Evolutionary conservation across 2,329 filamentous ascomycete genomes (phyloP).

Genomic region (Graphiopsis chlorocephala): DNA sequence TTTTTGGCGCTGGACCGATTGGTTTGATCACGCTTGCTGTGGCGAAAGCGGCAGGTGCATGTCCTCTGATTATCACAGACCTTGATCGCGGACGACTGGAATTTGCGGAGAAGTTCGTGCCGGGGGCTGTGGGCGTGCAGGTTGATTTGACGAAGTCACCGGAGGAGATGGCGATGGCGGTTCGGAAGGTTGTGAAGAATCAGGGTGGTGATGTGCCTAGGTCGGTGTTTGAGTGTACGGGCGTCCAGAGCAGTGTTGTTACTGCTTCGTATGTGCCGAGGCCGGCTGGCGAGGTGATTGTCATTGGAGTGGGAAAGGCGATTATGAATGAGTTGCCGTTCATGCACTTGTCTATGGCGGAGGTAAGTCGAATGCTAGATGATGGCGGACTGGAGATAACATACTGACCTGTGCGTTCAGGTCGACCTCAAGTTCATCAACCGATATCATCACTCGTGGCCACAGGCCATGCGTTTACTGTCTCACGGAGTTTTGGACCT

Average conservation of each 20-base stretch:
- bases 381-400: not conserved
- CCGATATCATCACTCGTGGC: conserved; percentile 68
- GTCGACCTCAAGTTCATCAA: conserved; percentile 68
- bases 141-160: conserved; percentile 24
- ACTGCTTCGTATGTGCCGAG: conserved; percentile 28
- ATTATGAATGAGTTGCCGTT: conserved; percentile 37
- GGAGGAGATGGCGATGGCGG: conserved; percentile 27
- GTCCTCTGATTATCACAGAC: conserved; percentile 78
- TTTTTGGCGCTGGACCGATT: conserved; percentile 64
- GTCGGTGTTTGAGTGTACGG: conserved; percentile 36
- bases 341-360: conserved; percentile 36
- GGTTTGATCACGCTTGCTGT: conserved; percentile 58
- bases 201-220: conserved; percentile 28
- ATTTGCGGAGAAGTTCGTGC: conserved; percentile 68
- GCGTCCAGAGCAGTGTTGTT: conserved; percentile 34
- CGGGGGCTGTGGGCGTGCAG: conserved; percentile 27
- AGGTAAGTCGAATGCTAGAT: conserved; percentile 17
- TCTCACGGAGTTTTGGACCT: conserved; percentile 60
- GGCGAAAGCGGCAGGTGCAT: conserved; percentile 64
- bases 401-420: not conserved
- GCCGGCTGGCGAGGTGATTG: conserved; percentile 33
- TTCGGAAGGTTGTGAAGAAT: conserved; percentile 23
- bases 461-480: conserved; percentile 60
- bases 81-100: conserved; percentile 75
- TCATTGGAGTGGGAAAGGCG: conserved; percentile 35